Evolutionary conservation across 352 stramenopile species (phyloP).

Genomic region (Paralagenidium karlingii): DNA sequence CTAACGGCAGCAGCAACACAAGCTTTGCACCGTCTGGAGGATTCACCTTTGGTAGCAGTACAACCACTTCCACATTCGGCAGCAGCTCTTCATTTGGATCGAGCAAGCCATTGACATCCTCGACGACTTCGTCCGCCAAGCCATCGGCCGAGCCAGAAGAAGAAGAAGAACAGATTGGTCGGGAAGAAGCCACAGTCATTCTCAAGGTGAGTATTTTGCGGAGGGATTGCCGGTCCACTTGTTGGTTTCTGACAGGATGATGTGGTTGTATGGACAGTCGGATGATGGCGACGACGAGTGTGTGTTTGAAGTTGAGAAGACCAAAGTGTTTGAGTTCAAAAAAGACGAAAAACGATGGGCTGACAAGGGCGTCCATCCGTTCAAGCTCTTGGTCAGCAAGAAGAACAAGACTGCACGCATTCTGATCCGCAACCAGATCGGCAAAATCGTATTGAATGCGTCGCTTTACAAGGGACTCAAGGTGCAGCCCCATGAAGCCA

Average conservation of each 20-base stretch:
- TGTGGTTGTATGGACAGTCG: slow-evolving; percentile 13
- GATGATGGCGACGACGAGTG: slow-evolving; percentile 53
- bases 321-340: slow-evolving; percentile 77
- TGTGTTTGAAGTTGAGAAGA: slow-evolving; percentile 64
- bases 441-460: slow-evolving; percentile 80
- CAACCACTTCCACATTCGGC: too few species aligned
- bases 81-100: slow-evolving; percentile 5
- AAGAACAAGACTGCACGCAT: slow-evolving; percentile 64
- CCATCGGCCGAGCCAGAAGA: slow-evolving; percentile 20
- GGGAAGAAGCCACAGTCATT: slow-evolving; percentile 76
- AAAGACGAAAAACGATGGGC: slow-evolving; percentile 82
- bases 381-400: slow-evolving; percentile 74
- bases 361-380: slow-evolving; percentile 69
- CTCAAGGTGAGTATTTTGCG: slow-evolving; percentile 43
- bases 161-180: slow-evolving; percentile 70
- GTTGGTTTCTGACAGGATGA: neutral
- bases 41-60: slow-evolving; percentile 8
- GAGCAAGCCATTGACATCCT: slow-evolving; percentile 17
- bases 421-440: slow-evolving; percentile 72
- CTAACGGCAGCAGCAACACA: too few species aligned
- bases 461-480: slow-evolving; percentile 67
- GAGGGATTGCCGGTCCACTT: neutral
- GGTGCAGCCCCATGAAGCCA: slow-evolving; percentile 44
- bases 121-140: slow-evolving; percentile 3
- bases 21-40: neutral